Base-by-base conservation (phyloP, 495 filamentous ascomycete species). In the Podospora pseudoanserina region DNA sequence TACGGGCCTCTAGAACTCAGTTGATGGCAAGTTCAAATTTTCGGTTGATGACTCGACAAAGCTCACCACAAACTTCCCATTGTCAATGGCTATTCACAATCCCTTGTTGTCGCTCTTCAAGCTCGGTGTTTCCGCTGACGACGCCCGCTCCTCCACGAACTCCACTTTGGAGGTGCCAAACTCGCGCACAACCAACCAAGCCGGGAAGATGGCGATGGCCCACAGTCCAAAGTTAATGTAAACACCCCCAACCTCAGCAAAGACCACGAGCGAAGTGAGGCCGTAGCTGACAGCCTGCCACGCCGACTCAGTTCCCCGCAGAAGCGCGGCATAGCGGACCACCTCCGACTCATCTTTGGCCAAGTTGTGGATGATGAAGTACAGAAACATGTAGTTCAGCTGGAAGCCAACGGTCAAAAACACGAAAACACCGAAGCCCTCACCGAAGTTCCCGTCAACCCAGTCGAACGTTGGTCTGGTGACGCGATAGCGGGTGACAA, bases 211-310 rank as follows among this genome's bases (percentile, higher is more conserved):
- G 0, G 87, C 77, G 13, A 86, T 65, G 0, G 78, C 86, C 87
- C 87, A 89, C 13, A 90, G 74, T 4, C 79, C 85, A 70, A 90
- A 88, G 71, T 88, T 90, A 68, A 90, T 78, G 70, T 90, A 90
- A 0, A 87, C 78, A 44, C 81, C 82, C 18, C 87, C 87, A 15
- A 88, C 82, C 16, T 85, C 75, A n/a, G 83, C 86, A 73, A 90
- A 86, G 64, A 88, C 76, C 1, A 79, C 76, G 20, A 90, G 65
- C 27, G 83, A 85, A 65, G 80, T 83, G 0, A 90, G 71, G 1
- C 87, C 87, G 67, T 89, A 90, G 68, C 85, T 86, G 28, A 90
- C 76, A 19, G 86, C 85, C 73, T 89, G 86, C 73, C 84, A 86
- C 4, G 86, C 87, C 27, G 86, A 87, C 70, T 90, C 87, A 0